Evolutionary conservation across 306 rosid genomes (phyloP).

Genomic region (Citrullus amarus): DNA sequence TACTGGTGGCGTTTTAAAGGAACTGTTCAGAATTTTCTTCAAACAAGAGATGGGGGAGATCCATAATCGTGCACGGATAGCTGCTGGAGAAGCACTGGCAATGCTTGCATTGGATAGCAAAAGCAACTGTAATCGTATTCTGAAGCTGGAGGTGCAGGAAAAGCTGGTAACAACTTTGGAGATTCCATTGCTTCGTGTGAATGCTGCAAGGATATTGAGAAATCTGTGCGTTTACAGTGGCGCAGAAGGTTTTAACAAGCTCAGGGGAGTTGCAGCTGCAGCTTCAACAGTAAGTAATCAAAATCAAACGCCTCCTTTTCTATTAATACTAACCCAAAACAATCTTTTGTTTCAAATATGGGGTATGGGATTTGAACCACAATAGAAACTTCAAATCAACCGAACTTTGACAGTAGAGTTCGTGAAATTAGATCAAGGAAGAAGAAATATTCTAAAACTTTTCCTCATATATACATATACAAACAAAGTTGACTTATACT

Average conservation of each 20-base stretch:
- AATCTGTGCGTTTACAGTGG: conserved; percentile 64
- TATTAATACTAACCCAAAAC: background rate
- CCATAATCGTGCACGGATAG: conserved; percentile 29
- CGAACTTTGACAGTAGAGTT: background rate
- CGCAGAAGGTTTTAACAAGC: conserved; percentile 38
- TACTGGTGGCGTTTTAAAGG: conserved; percentile 79
- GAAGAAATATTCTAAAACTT: background rate
- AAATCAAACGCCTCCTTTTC: background rate
- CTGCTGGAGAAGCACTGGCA: conserved; percentile 90
- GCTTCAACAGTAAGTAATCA: conserved; percentile 64
- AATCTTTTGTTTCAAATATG: background rate
- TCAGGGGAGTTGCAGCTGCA: conserved; percentile 43
- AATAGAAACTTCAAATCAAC: background rate
- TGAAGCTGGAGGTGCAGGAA: conserved; percentile 38
- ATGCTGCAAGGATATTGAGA: conserved; percentile 71
- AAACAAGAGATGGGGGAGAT: conserved; percentile 22
- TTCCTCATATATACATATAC: background rate
- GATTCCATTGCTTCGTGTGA: conserved; percentile 42
- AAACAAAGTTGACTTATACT: background rate
- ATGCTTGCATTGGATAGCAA: conserved; percentile 76
- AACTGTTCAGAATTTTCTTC: conserved; percentile 57
- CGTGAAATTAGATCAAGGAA: background rate
- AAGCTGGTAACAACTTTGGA: conserved; percentile 46
- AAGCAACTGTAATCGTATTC: conserved; percentile 51
- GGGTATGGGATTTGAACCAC: background rate